Percentiles rank a stretch among this genome's conserved stretches.
Evolutionary conservation across 176 grass and related monocot species (phyloP).

Genomic region (Rhynchospora tenuis): DNA sequence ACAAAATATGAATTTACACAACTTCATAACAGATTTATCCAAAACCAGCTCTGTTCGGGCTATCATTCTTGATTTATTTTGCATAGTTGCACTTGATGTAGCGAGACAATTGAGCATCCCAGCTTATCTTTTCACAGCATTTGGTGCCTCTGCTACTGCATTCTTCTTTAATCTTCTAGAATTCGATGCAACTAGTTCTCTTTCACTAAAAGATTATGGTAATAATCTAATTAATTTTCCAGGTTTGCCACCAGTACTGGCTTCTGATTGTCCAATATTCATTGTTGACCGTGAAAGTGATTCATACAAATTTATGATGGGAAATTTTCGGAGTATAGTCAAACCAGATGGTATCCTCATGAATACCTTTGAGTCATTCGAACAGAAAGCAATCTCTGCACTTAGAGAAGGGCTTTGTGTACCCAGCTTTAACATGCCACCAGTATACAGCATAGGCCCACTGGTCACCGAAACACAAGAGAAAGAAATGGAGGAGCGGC

Average conservation of each 20-base stretch:
- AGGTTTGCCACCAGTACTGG: neutral
- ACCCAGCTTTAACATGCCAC: constrained; percentile 6
- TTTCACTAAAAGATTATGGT: constrained; percentile 6
- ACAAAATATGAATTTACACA: constrained; percentile 2
- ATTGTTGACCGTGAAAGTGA: neutral
- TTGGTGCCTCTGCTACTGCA: neutral
- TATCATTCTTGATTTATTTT: neutral
- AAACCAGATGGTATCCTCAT: constrained; percentile 12
- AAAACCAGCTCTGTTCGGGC: neutral
- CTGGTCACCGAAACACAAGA: neutral
- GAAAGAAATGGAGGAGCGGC: neutral
- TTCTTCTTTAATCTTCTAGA: neutral
- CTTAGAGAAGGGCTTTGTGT: constrained; percentile 13
- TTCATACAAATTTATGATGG: neutral
- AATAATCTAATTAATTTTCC: neutral
- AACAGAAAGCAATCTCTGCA: constrained; percentile 14
- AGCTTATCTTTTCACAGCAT: neutral
- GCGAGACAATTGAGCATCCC: constrained; percentile 2
- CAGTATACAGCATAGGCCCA: constrained; percentile 17
- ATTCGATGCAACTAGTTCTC: neutral
- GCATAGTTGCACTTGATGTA: neutral
- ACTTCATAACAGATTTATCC: neutral
- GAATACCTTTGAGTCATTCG: constrained; percentile 9
- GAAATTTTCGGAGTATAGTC: neutral
- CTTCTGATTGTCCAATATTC: neutral